Evolutionary conservation across 2,329 filamentous ascomycete species (phyloP), one percentile per base, ranked within the genome.

Genomic region (Colletotrichum liriopes): DNA sequence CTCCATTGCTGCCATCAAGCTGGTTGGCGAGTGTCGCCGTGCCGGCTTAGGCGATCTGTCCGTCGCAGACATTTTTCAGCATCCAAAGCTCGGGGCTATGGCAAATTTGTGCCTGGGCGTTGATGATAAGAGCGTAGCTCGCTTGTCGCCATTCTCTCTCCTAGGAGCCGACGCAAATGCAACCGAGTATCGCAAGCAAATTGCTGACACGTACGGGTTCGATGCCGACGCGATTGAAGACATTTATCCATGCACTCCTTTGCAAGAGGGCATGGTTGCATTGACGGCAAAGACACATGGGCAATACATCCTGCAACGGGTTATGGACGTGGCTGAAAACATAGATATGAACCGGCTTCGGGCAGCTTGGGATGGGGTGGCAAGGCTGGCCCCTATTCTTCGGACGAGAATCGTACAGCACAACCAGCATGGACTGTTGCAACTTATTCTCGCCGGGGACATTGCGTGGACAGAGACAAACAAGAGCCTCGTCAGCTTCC

Each of bases 1-100:
- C 63, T 79, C 78, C 0, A 69, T 79, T 14, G 63, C 62, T 1
- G 76, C 77, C 14, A 79, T 79, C 72, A 74, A 73, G 29, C 66
- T 77, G 4, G 65, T 72, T 1, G 45, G 58, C 11, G 39, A 63
- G 7, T 58, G 59, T 7, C 58, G 49, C 23, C 26, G 59, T 2
- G n/a, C 12, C 5, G 65, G 65, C 9, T 45, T 45, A 14, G 6
- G 62, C 5, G 32, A n/a, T 2, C 55, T 68, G 8, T 63, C 58
- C 3, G 59, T 68, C 8, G 43, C 58, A 9, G 58, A 68, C 41
- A 63, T 68, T 9, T 68, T 68, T 11, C 45, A 52, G 23, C 14
- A 52, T 18, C 51, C 51, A 18, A 52, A 49, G 2, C 51, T 68
- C 4, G 65, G 47, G 11, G 65, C 54, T n/a, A 62, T 62, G 58